A percentile compares a stretch with the other conserved stretches of the same genome.
Conservation (phyloP, 345 rosid genomes). For the Brassica nigra region DNA sequence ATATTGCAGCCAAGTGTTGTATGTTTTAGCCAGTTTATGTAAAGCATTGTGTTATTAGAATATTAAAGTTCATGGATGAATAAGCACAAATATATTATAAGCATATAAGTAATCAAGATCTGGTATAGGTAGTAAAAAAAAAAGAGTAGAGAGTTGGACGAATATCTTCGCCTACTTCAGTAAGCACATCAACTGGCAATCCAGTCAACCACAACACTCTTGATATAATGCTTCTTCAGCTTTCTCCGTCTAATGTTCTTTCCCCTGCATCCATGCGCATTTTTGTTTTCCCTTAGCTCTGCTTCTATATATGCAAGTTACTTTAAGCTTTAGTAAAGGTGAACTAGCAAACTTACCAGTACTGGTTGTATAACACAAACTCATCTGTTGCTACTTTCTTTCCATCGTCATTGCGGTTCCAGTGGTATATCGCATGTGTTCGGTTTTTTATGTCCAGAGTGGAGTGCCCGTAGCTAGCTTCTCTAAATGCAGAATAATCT, state of each 20-base stretch:
- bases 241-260: conserved; percentile 60
- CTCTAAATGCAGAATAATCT: conserved; percentile 89
- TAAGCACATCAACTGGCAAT: conserved; percentile 23
- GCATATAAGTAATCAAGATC: background rate
- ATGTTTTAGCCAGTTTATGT: background rate
- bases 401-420: conserved; percentile 95
- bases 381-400: conserved; percentile 70
- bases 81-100: background rate
- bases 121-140: background rate
- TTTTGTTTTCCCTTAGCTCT: conserved; percentile 12
- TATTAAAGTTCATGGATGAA: background rate
- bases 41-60: background rate
- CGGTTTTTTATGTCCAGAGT: conserved; percentile 80
- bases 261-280: conserved; percentile 54
- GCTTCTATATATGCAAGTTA: background rate
- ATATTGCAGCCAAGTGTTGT: background rate
- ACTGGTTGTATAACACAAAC: conserved; percentile 64
- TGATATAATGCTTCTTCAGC: conserved; percentile 54
- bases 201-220: conserved; percentile 38
- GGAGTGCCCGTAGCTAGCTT: conserved; percentile 94
- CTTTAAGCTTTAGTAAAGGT: background rate
- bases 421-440: conserved; percentile 85
- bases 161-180: background rate
- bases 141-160: background rate
- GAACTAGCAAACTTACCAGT: conserved; percentile 56